Percentiles rank a stretch among this genome's conserved stretches.
Conservation (phyloP, 495 filamentous ascomycete genomes). For the Neurospora cerealis region DNA sequence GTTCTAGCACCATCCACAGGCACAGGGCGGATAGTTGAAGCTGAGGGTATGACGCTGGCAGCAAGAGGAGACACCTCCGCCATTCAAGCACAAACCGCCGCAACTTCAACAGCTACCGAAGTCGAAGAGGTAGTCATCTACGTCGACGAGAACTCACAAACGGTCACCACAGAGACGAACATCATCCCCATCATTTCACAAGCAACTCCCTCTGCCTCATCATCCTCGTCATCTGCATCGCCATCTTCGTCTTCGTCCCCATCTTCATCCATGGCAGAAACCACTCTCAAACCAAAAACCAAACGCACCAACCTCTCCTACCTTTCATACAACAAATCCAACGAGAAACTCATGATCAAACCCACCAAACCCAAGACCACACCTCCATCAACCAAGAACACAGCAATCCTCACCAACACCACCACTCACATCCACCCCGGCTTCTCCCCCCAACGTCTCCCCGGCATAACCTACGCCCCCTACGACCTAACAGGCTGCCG, state of each 20-base stretch:
- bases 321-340: not conserved
- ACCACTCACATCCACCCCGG: not conserved
- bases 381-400: not conserved
- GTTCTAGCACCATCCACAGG: not conserved
- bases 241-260: not conserved
- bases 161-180: not conserved
- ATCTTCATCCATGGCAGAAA: not conserved
- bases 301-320: not conserved
- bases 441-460: slow-evolving; percentile 17
- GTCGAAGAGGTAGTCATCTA: not conserved
- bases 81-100: not conserved
- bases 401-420: not conserved
- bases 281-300: not conserved
- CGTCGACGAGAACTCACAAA: not conserved
- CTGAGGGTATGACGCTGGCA: not conserved
- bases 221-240: not conserved
- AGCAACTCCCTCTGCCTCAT: not conserved
- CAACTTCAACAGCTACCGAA: not conserved
- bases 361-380: not conserved
- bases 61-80: not conserved
- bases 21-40: not conserved
- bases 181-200: not conserved
- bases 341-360: not conserved
- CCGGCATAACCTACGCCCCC: slow-evolving; percentile 64
- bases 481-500: slow-evolving; percentile 67